Evolutionary conservation across 2,329 filamentous ascomycete species (phyloP), one percentile per base, ranked within the genome.

Genomic region (Polychaeton citri): DNA sequence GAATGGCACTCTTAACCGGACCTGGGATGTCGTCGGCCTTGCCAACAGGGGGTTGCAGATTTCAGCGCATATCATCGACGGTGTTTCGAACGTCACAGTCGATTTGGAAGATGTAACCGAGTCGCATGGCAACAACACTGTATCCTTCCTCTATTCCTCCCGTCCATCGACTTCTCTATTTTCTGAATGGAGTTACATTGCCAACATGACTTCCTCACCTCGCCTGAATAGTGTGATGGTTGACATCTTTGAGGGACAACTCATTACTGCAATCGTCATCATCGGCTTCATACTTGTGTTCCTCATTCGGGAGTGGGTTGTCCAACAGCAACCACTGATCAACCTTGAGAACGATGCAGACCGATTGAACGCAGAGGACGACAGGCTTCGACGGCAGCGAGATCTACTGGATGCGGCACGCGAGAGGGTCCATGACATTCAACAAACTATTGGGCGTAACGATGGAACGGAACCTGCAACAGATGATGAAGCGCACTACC

Each of bases 201-300:
- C 74, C n/a, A 68, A 75, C 2, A 51, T 72, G 36, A 92, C 85
- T 0, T 66, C 75, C 4, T 83, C 76, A 33, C 69, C 79, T 1
- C 66, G 72, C 10, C 53, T 92, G 39, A 96, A 96, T 56, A 76
- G 79, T 33, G 71, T 81, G 35, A 62, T 95, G 12, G 77, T 96
- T 35, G 80, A 86, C 46, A 74, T 88, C 1, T 64, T 95, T 3
- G 90, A 98, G 61, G 90, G 90, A 3, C 87, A 94, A 53, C 74
- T 96, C 33, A 94, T 98, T 47, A 98, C 88, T 1, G 64, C 95
- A 5, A 64, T 92, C 8, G 84, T 96, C 34, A 88, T 98, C 6
- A 72, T 94, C 31, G 86, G 81, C 39, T 98, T 96, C 58, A 95
- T 98, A 40, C 65, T 98, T n/a, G 78, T 98, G 30, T 98, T 98